Base-by-base conservation (phyloP, 768 basidiomycete species). In the Lentinula aciculospora region DNA sequence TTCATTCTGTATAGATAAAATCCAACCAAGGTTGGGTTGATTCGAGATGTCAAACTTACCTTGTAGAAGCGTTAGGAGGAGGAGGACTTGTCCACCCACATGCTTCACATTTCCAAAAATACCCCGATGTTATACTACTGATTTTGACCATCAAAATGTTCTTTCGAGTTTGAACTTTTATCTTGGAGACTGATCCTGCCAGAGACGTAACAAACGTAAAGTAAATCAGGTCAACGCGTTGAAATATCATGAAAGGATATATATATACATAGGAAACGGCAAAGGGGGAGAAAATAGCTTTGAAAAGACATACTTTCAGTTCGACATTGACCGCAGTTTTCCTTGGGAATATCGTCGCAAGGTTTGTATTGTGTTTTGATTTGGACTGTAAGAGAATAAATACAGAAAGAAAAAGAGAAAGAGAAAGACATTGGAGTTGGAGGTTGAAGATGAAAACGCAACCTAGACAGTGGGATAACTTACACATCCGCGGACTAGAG, bases 21-120 rank as follows among this genome's bases (percentile, higher is more conserved):
- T n/a, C n/a, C n/a, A n/a, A n/a, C n/a, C n/a, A n/a, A n/a, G n/a
- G n/a, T n/a, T n/a, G n/a, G n/a, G n/a, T n/a, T n/a, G n/a, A n/a
- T n/a, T n/a, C n/a, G n/a, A n/a, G n/a, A n/a, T n/a, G n/a, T n/a
- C n/a, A 34, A 12, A 29, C 48, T 29, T 21, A 29, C 29, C 19
- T 29, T 29, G 48, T 13, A 25, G 46, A 21, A 50, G 13, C n/a
- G n/a, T n/a, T n/a, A n/a, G n/a, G 8, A 32, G 15, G 27, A 15
- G 54, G 32, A 10, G 23, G 6, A 23, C 28, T 56, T 21, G 27
- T 45, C 54, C 54, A 56, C 23, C 54, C 54, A 44, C 54, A 56
- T 31, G 25, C 29, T 32, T 56, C 19, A 27, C 54, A 56, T 45
- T 31, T 45, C 54, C 39, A 56, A 34, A 31, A 31, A 40, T 25